phyloP scores from a whole-genome alignment of 768 basidiomycete genomes.

The Tricholoma sp. region DNA sequence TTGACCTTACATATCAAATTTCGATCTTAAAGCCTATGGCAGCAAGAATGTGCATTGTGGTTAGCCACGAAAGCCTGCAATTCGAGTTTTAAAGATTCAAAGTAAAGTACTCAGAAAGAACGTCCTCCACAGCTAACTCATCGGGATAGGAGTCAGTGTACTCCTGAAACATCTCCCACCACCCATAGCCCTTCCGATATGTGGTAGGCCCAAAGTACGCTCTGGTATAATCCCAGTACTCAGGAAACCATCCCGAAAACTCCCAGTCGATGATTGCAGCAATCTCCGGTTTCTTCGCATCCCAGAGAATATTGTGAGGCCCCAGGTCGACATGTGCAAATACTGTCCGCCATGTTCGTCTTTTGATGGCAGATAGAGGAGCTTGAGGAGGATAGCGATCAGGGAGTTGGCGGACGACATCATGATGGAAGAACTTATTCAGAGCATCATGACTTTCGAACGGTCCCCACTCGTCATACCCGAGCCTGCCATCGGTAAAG shows the following conservation, averaged over 20 bases:
- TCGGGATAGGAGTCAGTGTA: background rate
- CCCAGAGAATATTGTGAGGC: slow-evolving; percentile 13
- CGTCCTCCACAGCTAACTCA: background rate
- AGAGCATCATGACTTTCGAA: slow-evolving; percentile 2
- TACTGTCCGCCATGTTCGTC: slow-evolving; percentile 5
- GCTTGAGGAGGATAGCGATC: background rate
- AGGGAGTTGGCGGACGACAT: background rate
- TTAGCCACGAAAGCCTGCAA: no score
- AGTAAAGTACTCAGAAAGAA: background rate
- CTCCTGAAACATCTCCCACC: background rate
- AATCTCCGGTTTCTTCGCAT: slow-evolving; percentile 4
- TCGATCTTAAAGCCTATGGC: no score
- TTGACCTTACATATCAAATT: no score
- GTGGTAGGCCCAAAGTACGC: background rate
- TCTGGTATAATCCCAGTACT: slow-evolving; percentile 3
- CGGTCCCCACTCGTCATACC: slow-evolving; percentile 7
- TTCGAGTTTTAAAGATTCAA: background rate
- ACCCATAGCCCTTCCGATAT: background rate
- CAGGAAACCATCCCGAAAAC: slow-evolving; percentile 12
- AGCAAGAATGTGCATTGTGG: no score
- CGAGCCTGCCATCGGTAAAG: slow-evolving; percentile 5
- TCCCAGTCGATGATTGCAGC: slow-evolving; percentile 15
- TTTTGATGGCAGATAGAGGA: background rate
- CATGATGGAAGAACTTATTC: background rate
- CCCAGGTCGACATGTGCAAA: slow-evolving; percentile 15